Evolutionary conservation across 1,284 basidiomycete genomes (phyloP).

Genomic region (Ganoderma leucocontextum): DNA sequence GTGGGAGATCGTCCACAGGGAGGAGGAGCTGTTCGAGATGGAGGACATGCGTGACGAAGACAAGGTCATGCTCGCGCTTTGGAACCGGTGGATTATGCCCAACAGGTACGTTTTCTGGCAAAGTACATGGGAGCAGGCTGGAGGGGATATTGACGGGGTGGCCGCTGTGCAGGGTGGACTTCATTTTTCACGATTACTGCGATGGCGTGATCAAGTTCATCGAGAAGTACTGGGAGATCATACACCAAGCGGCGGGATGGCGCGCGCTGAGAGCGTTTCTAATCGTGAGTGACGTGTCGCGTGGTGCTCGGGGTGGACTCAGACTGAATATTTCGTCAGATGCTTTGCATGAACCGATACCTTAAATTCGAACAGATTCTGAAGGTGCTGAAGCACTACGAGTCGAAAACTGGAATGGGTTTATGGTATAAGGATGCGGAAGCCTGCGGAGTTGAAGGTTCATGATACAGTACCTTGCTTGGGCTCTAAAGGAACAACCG

Average conservation of each 20-base stretch:
- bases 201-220: constrained; percentile 62
- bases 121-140: not conserved
- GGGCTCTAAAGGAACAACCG: not conserved
- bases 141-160: not conserved
- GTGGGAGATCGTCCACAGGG: constrained; percentile 72
- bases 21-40: constrained; percentile 76
- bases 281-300: constrained; percentile 50
- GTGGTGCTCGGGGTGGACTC: not conserved
- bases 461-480: not conserved
- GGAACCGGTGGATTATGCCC: constrained; percentile 76
- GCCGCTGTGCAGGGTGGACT: constrained; percentile 48
- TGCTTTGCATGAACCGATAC: constrained; percentile 34
- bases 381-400: constrained; percentile 34
- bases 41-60: constrained; percentile 75
- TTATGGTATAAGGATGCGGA: constrained; percentile 38
- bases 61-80: constrained; percentile 78
- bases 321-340: constrained; percentile 21
- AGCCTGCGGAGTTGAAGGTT: too few relatives aligned
- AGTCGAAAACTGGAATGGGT: constrained; percentile 38
- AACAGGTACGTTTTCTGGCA: constrained; percentile 55
- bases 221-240: constrained; percentile 66
- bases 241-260: constrained; percentile 73
- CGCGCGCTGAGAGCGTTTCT: constrained; percentile 67
- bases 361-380: constrained; percentile 32
- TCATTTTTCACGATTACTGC: constrained; percentile 60